phyloP scores from a whole-genome alignment of 1,284 basidiomycete genomes.

The Tilletia setariae region DNA sequence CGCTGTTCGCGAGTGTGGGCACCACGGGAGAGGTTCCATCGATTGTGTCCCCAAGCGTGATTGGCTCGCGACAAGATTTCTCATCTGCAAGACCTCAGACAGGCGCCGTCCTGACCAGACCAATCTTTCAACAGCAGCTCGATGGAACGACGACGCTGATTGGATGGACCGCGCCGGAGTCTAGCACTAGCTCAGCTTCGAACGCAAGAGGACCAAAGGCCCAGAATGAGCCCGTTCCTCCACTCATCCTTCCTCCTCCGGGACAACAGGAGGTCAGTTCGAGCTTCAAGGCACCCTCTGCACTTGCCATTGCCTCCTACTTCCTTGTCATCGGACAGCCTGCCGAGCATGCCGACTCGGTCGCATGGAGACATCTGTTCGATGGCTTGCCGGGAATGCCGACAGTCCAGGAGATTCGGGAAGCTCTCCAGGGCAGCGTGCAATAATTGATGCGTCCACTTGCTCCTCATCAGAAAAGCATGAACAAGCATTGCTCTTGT shows the following conservation, averaged over 20 bases:
- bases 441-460: neutral
- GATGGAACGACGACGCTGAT: neutral
- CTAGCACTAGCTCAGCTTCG: neutral
- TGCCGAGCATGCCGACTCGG: slow-evolving; percentile 1
- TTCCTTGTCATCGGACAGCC: neutral
- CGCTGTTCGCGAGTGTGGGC: no score
- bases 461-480: no score
- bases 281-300: neutral
- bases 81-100: no score
- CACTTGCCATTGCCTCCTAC: neutral
- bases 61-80: no score
- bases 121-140: neutral
- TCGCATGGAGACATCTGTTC: neutral
- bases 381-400: slow-evolving; percentile 10
- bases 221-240: neutral
- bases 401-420: neutral
- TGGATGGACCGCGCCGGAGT: neutral
- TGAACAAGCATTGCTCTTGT: no score
- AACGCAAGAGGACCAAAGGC: neutral
- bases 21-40: no score
- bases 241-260: neutral
- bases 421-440: neutral
- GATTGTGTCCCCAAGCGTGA: no score
- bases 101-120: no score
- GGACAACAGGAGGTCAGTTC: neutral